Evolutionary conservation across 345 rosid species (phyloP).

Genomic region (Boechera stricta): DNA sequence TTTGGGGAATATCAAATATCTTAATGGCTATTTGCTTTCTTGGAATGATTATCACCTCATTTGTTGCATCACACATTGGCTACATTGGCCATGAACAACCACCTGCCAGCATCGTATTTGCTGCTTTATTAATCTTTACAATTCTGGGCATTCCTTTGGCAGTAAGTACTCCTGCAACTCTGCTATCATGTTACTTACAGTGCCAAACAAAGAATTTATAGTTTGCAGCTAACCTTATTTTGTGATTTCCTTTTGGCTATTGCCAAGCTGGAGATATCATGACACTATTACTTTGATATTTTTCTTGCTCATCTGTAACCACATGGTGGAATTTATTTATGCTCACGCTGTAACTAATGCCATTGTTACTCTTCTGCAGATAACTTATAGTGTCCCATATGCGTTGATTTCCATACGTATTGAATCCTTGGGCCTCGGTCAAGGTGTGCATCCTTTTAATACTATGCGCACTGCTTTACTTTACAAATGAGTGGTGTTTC

Average conservation of each 20-base stretch:
- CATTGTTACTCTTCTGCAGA: constrained; percentile 56
- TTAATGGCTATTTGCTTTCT: constrained; percentile 90
- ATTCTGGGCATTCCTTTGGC: constrained; percentile 91
- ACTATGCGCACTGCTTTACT: constrained; percentile 18
- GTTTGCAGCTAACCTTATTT: neutral
- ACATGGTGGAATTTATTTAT: constrained; percentile 21
- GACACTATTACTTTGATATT: neutral
- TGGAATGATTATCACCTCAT: constrained; percentile 69
- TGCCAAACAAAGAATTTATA: neutral
- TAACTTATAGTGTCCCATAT: constrained; percentile 93
- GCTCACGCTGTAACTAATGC: constrained; percentile 36
- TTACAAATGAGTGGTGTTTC: constrained; percentile 34
- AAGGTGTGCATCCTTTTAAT: constrained; percentile 60
- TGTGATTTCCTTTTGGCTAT: neutral
- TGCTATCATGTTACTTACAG: constrained; percentile 13
- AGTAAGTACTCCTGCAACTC: constrained; percentile 55
- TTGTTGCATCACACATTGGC: constrained; percentile 61
- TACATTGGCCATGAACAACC: constrained; percentile 67
- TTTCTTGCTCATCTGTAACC: neutral
- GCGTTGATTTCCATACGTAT: constrained; percentile 87
- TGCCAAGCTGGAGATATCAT: constrained; percentile 25
- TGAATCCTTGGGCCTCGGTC: constrained; percentile 92
- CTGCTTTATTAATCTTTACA: constrained; percentile 70
- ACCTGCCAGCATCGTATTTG: constrained; percentile 69
- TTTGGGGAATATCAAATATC: constrained; percentile 88